These are phyloP conservation scores for Phytophthora capsici DNA, from an alignment of 352 stramenopile genomes.

Conservation along the genomic window DNA sequence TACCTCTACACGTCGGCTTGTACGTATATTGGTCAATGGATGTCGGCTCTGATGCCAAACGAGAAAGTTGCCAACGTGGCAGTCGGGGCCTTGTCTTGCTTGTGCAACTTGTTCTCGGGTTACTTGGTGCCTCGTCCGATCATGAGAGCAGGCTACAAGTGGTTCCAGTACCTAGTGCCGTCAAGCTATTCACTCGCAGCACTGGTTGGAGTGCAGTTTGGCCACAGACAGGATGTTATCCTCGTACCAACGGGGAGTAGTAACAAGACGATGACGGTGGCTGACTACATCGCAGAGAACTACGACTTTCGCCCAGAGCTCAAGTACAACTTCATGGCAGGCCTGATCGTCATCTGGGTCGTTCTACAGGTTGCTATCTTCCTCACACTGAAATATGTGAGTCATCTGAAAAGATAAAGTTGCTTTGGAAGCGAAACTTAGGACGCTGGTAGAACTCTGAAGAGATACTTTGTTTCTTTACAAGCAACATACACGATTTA, in stretches of 20 bases:
- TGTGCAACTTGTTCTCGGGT: constrained; percentile 25
- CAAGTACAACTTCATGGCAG: constrained; percentile 46
- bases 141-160: constrained; percentile 47
- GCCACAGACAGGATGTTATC: constrained; percentile 28
- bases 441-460: too few relatives aligned
- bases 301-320: constrained; percentile 50
- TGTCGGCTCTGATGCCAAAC: not conserved
- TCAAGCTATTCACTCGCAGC: constrained; percentile 52
- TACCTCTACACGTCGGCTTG: not conserved
- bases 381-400: constrained; percentile 53
- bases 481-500: not conserved
- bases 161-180: constrained; percentile 57
- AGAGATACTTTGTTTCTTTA: not conserved
- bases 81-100: constrained; percentile 51
- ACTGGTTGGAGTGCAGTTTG: constrained; percentile 35
- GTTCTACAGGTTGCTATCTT: constrained; percentile 21
- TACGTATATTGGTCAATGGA: not conserved
- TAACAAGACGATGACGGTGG: not conserved
- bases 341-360: constrained; percentile 26
- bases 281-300: constrained; percentile 11
- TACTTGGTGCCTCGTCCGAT: constrained; percentile 34
- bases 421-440: not conserved
- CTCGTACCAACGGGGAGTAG: not conserved
- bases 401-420: constrained; percentile 58
- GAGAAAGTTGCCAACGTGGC: not conserved